Evolutionary conservation across 441 rosid genomes (phyloP).

Genomic region (Theobroma grandiflorum): DNA sequence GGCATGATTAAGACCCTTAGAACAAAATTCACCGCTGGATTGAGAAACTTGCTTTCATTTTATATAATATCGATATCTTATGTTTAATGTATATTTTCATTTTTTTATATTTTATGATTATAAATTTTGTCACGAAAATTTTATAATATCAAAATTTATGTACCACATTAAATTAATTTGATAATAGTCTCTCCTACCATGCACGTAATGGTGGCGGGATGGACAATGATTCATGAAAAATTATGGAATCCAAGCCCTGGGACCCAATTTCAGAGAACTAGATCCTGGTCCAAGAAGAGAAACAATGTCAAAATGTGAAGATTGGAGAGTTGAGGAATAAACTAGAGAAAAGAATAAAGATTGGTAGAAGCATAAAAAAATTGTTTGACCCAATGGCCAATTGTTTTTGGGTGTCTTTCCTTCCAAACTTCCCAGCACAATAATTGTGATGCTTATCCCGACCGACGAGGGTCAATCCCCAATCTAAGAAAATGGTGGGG

Average conservation of each 20-base stretch:
- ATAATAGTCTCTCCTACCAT: too few relatives aligned
- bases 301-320: conserved; percentile 8
- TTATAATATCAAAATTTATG: too few relatives aligned
- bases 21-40: not conserved
- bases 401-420: not conserved
- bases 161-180: too few relatives aligned
- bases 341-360: not conserved
- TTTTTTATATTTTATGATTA: too few relatives aligned
- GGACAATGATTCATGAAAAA: not conserved
- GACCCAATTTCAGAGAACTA: not conserved
- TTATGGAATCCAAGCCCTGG: conserved; percentile 12
- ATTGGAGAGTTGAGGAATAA: not conserved
- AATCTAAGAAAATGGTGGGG: not conserved
- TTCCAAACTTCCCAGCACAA: not conserved
- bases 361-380: not conserved
- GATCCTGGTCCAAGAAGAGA: not conserved
- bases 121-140: too few relatives aligned
- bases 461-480: not conserved
- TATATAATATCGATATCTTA: too few relatives aligned
- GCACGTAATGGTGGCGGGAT: not conserved
- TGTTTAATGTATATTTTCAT: too few relatives aligned
- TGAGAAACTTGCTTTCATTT: not conserved
- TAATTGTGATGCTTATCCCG: not conserved
- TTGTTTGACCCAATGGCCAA: not conserved
- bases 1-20: conserved; percentile 22